Percentiles rank a stretch among this genome's conserved stretches.
phyloP scores from a whole-genome alignment of 2,329 filamentous ascomycete genomes.

The Drechslerella stenobrocha region DNA sequence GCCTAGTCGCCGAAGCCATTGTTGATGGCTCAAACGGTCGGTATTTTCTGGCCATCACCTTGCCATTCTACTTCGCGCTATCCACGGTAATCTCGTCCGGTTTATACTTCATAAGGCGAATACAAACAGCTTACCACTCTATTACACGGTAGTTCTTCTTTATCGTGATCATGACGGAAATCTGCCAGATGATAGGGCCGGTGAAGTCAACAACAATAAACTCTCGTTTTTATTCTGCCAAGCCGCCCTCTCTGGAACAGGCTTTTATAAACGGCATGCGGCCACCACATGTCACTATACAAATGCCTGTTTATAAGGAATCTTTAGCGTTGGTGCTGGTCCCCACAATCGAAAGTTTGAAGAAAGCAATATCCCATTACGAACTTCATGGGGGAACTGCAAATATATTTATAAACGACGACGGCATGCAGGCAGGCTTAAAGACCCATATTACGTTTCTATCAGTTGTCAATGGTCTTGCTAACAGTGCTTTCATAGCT shows the following conservation, averaged over 20 bases:
- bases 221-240: conserved; percentile 21
- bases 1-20: conserved; percentile 9
- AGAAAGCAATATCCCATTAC: conserved; percentile 64
- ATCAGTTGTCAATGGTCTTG: too few species aligned
- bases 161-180: conserved; percentile 13
- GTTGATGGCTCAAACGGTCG: conserved; percentile 12
- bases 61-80: conserved; percentile 11
- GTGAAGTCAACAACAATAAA: conserved; percentile 15
- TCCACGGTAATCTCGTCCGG: conserved; percentile 1
- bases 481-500: not conserved
- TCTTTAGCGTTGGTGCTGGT: conserved; percentile 60
- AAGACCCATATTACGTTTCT: conserved; percentile 49
- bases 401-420: conserved; percentile 70
- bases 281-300: conserved; percentile 58
- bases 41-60: conserved; percentile 7
- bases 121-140: not conserved
- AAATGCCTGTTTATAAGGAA: conserved; percentile 61
- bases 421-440: conserved; percentile 67
- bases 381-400: conserved; percentile 66
- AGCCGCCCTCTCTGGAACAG: conserved; percentile 8
- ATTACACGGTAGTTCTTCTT: conserved; percentile 18
- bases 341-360: conserved; percentile 63
- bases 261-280: conserved; percentile 2
- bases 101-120: not conserved
- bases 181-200: conserved; percentile 15